Evolutionary conservation across 208 protist genomes (phyloP).

Genomic region (Wallacemonas sp.): DNA sequence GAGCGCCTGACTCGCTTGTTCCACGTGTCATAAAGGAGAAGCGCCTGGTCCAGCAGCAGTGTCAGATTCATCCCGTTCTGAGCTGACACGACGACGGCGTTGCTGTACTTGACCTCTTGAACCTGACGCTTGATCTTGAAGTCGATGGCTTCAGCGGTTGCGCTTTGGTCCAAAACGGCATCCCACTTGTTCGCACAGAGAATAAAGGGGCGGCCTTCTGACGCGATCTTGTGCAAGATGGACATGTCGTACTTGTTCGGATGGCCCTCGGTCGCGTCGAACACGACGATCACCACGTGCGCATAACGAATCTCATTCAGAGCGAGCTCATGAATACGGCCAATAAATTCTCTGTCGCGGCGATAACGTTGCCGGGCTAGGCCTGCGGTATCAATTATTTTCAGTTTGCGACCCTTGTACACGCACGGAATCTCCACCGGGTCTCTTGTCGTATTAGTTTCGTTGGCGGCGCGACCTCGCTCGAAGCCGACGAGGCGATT

Average conservation of each 20-base stretch:
- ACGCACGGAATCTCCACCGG: conserved; percentile 85
- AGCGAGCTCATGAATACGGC: conserved; percentile 72
- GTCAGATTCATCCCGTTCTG: conserved; percentile 88
- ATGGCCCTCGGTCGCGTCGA: conserved; percentile 91
- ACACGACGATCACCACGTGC: conserved; percentile 88
- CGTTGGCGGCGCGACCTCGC: conserved; percentile 74
- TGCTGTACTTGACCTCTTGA: conserved; percentile 89
- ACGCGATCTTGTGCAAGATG: conserved; percentile 78
- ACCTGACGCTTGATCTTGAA: conserved; percentile 93
- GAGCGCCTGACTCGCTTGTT: conserved; percentile 86
- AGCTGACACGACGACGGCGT: conserved; percentile 88
- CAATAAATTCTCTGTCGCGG: conserved; percentile 82
- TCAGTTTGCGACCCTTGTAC: conserved; percentile 89
- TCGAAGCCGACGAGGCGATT: conserved; percentile 94
- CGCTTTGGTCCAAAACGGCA: conserved; percentile 83
- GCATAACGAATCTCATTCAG: conserved; percentile 84
- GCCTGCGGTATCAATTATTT: conserved; percentile 91
- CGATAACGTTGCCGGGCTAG: conserved; percentile 73
- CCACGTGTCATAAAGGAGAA: conserved; percentile 88
- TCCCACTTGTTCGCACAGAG: conserved; percentile 94
- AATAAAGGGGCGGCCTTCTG: conserved; percentile 86
- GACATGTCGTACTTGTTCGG: conserved; percentile 94
- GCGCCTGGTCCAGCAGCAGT: conserved; percentile 83
- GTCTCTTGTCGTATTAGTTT: conserved; percentile 91
- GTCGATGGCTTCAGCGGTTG: conserved; percentile 91